A percentile compares a stretch with the other conserved stretches of the same genome.
Conservation (phyloP, 2,329 filamentous ascomycete species). For the Beauveria pseudobassiana region DNA sequence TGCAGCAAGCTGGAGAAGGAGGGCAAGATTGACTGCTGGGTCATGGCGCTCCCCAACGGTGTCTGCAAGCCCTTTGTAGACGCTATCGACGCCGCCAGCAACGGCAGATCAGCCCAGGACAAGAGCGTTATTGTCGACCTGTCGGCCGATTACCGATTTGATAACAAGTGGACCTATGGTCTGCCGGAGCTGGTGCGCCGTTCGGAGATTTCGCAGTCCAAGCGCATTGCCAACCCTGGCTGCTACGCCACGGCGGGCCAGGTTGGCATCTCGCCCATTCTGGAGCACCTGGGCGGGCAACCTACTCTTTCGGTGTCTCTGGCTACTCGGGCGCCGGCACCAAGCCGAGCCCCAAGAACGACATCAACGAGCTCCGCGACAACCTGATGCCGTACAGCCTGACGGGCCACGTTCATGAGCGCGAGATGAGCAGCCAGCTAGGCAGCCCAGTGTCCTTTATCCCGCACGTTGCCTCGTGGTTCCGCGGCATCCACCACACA, state of each 20-base stretch:
- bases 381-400: conserved; percentile 76
- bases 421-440: conserved; percentile 76
- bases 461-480: conserved; percentile 82
- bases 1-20: conserved; percentile 76
- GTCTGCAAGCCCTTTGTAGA: conserved; percentile 93
- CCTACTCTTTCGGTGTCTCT: conserved; percentile 86
- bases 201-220: conserved; percentile 67
- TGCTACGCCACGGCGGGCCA: conserved; percentile 95
- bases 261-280: conserved; percentile 76
- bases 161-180: conserved; percentile 79
- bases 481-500: conserved; percentile 88
- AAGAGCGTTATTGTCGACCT: conserved; percentile 82
- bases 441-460: conserved; percentile 73
- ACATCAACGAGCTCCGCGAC: conserved; percentile 71
- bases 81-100: conserved; percentile 52
- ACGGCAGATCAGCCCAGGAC: conserved; percentile 22
- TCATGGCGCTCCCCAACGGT: conserved; percentile 93
- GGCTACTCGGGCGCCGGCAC: conserved; percentile 94
- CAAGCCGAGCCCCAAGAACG: conserved; percentile 91
- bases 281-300: conserved; percentile 67
- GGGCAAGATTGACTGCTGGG: conserved; percentile 88
- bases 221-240: conserved; percentile 86
- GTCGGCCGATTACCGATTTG: conserved; percentile 91
- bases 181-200: conserved; percentile 80
- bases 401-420: conserved; percentile 91